Base-by-base conservation (phyloP, 352 stramenopile species). In the Phytopythium chamaehyphon region DNA sequence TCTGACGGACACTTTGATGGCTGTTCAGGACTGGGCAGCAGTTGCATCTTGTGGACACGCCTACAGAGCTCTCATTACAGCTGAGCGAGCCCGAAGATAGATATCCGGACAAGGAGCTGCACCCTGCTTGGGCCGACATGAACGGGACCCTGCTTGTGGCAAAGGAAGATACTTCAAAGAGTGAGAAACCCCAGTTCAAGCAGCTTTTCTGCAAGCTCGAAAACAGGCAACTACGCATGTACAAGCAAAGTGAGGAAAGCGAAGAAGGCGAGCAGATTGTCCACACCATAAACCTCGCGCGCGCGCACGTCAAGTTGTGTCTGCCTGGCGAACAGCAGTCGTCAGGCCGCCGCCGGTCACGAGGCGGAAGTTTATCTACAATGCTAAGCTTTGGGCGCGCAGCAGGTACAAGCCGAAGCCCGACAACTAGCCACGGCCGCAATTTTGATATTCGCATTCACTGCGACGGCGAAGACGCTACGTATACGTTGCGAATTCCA, bases 1-100 rank as follows among this genome's bases (percentile, higher is more conserved):
- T 87, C 82, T 2, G 77, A 33, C 28, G 18, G 8, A 18, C 31
- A 40, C 28, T 4, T 11, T 11, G n/a, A 49, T 5, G 18, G 22
- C 2, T n/a, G 19, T 54, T 10, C 18, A 73, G 75, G 43, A 89
- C 82, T 1, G 79, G 82, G 0, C 62, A 73, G 9, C 82, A 93
- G 43, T 73, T 93, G 43, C 68, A 68, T 7, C 57, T 93, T 15
- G 68, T 51, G 8, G 82, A 93, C 55, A 57, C 23, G 18, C 64
- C 73, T n/a, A 84, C 50, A n/a, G 62, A 84, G 11, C 46, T 71
- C 15, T 76, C 76, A 9, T 38, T 73, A 22, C 45, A 55, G 37
- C 45, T 91, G 18, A 84, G 68, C 49, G 61, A 48, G 40, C 23
- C 57, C 28, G 62, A 60, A 23, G 48, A 39, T 50, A 8, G 23